Evolutionary conservation across 352 stramenopile species (phyloP).

Genomic region (Globisporangium middletonii): DNA sequence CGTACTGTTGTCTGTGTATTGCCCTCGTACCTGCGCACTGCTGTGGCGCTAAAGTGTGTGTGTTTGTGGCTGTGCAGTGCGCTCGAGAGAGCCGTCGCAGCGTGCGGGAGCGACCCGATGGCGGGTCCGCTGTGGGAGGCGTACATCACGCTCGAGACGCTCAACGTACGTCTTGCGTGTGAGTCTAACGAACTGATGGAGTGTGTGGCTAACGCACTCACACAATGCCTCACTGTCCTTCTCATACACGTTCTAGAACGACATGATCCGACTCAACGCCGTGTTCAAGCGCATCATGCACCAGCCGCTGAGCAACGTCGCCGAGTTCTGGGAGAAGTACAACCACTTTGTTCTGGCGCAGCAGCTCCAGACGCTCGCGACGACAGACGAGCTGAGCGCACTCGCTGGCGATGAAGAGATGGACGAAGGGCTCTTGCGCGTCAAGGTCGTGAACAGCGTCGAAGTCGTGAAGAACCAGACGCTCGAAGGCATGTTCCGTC

Average conservation of each 20-base stretch:
- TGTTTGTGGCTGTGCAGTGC: conserved; percentile 20
- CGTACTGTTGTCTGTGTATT: background rate
- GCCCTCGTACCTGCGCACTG: no score
- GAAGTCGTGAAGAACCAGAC: conserved; percentile 70
- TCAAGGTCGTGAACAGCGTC: conserved; percentile 78
- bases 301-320: conserved; percentile 65
- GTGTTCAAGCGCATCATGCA: conserved; percentile 78
- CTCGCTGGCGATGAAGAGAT: conserved; percentile 53
- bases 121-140: conserved; percentile 71
- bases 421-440: conserved; percentile 73
- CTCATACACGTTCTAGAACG: conserved; percentile 34
- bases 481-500: conserved; percentile 47
- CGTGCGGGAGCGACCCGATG: conserved; percentile 57
- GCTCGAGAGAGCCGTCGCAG: conserved; percentile 45
- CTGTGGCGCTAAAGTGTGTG: background rate
- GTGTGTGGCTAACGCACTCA: background rate
- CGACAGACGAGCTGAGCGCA: conserved; percentile 49
- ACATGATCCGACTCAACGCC: conserved; percentile 74
- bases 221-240: background rate
- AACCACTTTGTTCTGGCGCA: conserved; percentile 80
- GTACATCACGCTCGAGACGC: conserved; percentile 74
- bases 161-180: conserved; percentile 38
- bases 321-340: conserved; percentile 84
- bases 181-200: background rate
- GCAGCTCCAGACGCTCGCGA: conserved; percentile 54